Evolutionary conservation across 352 stramenopile species (phyloP), one percentile per base, ranked within the genome.

Genomic region (Globisporangium paroecandrum): DNA sequence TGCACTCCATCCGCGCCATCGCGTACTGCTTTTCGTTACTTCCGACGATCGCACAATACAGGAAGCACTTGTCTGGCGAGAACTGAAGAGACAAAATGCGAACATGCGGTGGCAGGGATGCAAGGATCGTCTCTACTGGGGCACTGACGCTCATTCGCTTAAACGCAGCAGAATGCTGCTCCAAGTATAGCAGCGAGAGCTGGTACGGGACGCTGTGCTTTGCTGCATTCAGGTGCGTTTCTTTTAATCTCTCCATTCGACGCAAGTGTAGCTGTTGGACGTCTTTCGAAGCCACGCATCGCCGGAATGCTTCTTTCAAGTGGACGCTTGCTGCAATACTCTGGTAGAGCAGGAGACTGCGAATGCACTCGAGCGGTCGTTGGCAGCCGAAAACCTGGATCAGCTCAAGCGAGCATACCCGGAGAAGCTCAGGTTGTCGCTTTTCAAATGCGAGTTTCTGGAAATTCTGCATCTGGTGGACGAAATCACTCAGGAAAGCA

Each of bases 1-100:
- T 89, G 34, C 83, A 89, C 62, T 93, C 84, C 74, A 93, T 91
- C 0, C 84, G 69, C 4, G 74, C 74, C 22, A 91, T 76, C 0
- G 75, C 79, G 27, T 72, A 77, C 15, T 75, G 66, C 27, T 81
- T 83, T 27, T 89, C 77, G 10, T 63, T 71, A 22, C 53, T 78
- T 0, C 69, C 69, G 1, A 82, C 68, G 29, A 90, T 27, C 1
- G 73, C 77, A 3, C 73, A 80, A 43, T 87, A 93, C 9, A 95
- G 59, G 41, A 89, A 93, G 43, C 78, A 87, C 2, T 70, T 73
- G 53, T 95, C 83, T 4, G 77, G 79, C 4, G 87, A 93, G 24
- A 94, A 78, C 59, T 93, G 87, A 5, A 93, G 74, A 49, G 73
- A 78, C 24, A 93, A 24, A 0, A 93, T 38, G 2, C 80, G 72